Percentiles rank a stretch among this genome's conserved stretches.
These are phyloP conservation scores for Pestalotiopsis sp. DNA, from an alignment of 2,329 filamentous ascomycete genomes.

Conservation along the genomic window DNA sequence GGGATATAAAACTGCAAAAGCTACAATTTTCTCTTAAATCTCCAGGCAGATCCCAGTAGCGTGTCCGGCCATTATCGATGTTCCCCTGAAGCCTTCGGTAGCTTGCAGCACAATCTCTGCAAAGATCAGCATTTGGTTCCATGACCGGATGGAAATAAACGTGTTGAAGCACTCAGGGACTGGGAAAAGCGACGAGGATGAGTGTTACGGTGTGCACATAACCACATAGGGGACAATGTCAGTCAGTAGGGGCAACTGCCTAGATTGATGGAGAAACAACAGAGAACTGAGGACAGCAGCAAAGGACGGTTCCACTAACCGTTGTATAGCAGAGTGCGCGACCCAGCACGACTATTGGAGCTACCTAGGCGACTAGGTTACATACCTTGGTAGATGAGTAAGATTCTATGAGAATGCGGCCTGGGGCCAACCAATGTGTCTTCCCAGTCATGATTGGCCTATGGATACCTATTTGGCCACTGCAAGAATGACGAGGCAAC, in stretches of 20 bases:
- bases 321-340: neutral
- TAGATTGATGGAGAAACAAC: neutral
- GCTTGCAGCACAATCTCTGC: neutral
- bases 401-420: neutral
- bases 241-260: neutral
- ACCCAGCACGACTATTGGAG: neutral
- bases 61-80: too few species aligned
- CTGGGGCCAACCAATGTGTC: neutral
- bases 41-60: neutral
- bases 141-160: neutral
- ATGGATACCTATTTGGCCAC: neutral
- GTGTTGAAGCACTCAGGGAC: neutral
- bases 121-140: neutral
- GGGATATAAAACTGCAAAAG: neutral
- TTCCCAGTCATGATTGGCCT: neutral
- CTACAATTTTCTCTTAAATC: neutral
- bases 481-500: too few species aligned
- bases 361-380: neutral
- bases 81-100: neutral
- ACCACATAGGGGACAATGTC: neutral
- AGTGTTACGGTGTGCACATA: neutral
- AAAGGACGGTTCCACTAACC: neutral
- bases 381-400: too few species aligned
- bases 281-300: neutral
- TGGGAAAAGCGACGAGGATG: neutral